Base-by-base conservation (phyloP, 2,329 filamentous ascomycete species). In the Bipolaris bicolor region DNA sequence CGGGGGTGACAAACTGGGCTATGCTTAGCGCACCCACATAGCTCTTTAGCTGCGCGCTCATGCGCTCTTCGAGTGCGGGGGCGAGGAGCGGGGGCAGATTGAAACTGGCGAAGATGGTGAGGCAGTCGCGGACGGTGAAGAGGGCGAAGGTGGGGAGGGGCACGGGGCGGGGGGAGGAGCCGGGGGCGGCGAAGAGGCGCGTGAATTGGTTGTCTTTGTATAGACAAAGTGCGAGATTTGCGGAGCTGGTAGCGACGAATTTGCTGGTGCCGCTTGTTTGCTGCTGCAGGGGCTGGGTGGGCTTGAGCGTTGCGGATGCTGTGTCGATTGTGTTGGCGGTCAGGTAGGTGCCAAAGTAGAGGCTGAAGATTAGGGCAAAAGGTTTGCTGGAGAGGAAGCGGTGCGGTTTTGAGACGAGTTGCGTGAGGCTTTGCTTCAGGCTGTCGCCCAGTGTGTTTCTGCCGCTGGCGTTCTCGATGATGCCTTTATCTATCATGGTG, bases 61-160 rank as follows among this genome's bases (percentile, higher is more conserved):
- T 67, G 13, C 57, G 71, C 29, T 34, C 7, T 3, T 77, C 85
- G 18, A 97, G 79, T 5, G 80, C 77, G 0, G 92, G 91, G 0
- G 90, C 91, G 9, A 97, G 81, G 1, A 95, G 71, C 0, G 91
- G 86, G 0, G 94, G 94, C 2, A 97, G 80, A 73, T 97, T 97
- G 83, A 97, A 98, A 11, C 87, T 91, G 4, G 92, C 92, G 75
- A 96, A 96, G 68, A 97, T 92, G 49, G 93, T 97, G 60, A 96
- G 79, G 77, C 89, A 91, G 79, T 97, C 93, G 67, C 93, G 87
- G 53, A 89, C 72, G 3, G 90, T 88, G 81, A 97, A 97, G 55
- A 97, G 85, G 0, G 83, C 80, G 77, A 92, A 95, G 7, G 88
- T 90, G 1, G 89, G 81, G 31, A 86, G 77, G 0, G 90, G 88